phyloP scores from a whole-genome alignment of 345 rosid species.

The Excoecaria cochinchinensis region DNA sequence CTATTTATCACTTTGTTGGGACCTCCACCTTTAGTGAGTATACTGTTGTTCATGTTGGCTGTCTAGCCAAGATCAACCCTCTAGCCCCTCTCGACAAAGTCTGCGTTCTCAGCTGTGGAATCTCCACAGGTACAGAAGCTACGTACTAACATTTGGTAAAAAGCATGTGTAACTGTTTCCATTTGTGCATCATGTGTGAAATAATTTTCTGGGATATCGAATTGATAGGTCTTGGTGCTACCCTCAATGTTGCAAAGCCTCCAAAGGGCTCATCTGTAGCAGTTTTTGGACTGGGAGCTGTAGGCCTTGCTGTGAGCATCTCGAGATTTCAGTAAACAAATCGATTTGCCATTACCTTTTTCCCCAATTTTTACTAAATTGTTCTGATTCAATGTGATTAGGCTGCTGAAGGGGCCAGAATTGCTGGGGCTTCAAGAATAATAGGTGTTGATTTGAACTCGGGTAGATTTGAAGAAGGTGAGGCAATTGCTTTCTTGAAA shows the following conservation, averaged over 20 bases:
- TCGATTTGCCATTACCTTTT: not conserved
- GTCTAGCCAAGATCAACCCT: too few relatives aligned
- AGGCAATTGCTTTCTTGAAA: not conserved
- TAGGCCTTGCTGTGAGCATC: constrained; percentile 41
- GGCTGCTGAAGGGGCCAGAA: constrained; percentile 48
- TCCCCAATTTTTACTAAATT: not conserved
- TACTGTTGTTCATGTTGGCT: too few relatives aligned
- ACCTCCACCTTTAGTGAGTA: constrained; percentile 11
- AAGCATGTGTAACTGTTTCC: too few relatives aligned
- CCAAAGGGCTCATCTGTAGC: constrained; percentile 35
- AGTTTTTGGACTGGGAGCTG: constrained; percentile 42
- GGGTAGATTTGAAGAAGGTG: constrained; percentile 36
- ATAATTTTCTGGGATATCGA: too few relatives aligned
- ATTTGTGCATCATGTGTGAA: too few relatives aligned
- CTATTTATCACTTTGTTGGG: constrained; percentile 42
- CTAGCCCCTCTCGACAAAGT: too few relatives aligned
- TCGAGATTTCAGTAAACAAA: too few relatives aligned
- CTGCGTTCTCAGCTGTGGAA: too few relatives aligned
- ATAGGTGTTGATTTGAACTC: constrained; percentile 43
- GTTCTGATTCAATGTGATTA: not conserved
- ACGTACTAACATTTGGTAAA: too few relatives aligned
- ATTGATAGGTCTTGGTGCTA: constrained; percentile 37
- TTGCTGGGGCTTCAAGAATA: constrained; percentile 35
- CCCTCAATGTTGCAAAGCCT: constrained; percentile 42
- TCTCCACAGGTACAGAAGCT: too few relatives aligned